Evolutionary conservation across 148 eudicot species (phyloP), one percentile per base, ranked within the genome.

Genomic region (Amaranthus hypochondriacus): DNA sequence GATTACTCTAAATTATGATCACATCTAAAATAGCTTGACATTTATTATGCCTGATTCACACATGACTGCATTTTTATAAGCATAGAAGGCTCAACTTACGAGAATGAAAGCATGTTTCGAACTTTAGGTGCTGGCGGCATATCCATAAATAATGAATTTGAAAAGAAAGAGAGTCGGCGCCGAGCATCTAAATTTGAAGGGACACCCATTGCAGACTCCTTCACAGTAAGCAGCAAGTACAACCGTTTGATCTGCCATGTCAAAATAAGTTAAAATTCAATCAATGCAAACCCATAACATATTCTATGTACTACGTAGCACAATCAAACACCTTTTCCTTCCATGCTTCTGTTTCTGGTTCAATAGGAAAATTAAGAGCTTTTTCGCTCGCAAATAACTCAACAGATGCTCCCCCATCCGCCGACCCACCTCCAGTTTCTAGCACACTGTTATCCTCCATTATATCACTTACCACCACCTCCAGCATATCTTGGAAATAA

Each of bases 91-190:
- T 48, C 10, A n/a, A 91, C 96, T 81, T 86, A 96, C 99, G 96
- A 92, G 85, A 96, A 96, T 6, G 99, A 92, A 53, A 96, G 96
- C 99, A 96, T 96, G 76, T 96, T 90, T 77, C 99, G 92, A 55
- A 96, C 99, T 92, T 92, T 90, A 39, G 99, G 99, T 66, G 99
- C 89, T 15, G 84, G 71, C 56, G 99, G 99, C 99, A 96, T 96
- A 68, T 90, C 91, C 99, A 92, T 92, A 66, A 96, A 96, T 76
- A 96, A 86, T n/a, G 99, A 96, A 84, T 96, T 96, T 43, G 97
- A 87, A 79, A 96, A 96, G 86, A 88, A 96, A 53, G 99, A 92
- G 57, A 96, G 93, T 39, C 99, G 93, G 67, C 99, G 86, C 58
- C 96, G 85, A 65, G 99, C 99, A 81, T 96, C 99, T 63, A 96